A percentile compares a stretch with the other conserved stretches of the same genome.
Conservation (phyloP, 2,329 filamentous ascomycete genomes). For the Ophiostoma australiae region DNA sequence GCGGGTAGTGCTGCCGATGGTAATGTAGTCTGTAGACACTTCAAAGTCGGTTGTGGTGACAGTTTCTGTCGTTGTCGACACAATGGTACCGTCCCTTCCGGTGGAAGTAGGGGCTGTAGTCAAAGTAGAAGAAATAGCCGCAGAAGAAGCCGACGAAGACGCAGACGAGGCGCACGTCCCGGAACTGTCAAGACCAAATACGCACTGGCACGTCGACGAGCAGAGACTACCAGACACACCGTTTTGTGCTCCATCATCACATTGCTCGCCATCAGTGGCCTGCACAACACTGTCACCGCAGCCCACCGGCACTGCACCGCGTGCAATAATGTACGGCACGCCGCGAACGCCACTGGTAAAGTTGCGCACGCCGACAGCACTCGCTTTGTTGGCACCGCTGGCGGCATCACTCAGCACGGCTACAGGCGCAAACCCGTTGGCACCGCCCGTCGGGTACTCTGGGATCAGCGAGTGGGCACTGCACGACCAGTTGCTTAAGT, state of each 20-base stretch:
- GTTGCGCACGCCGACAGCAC: conserved; percentile 32
- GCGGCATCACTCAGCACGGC: conserved; percentile 37
- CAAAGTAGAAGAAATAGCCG: not conserved
- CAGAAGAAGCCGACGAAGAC: not conserved
- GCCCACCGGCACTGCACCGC: conserved; percentile 39
- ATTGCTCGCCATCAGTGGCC: conserved; percentile 36
- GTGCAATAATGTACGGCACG: conserved; percentile 42
- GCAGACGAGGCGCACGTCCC: not conserved
- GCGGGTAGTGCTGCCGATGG: not conserved
- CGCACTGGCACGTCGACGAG: conserved; percentile 38
- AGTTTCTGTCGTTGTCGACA: conserved; percentile 13
- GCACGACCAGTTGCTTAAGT: conserved; percentile 41
- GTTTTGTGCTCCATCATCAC: conserved; percentile 37
- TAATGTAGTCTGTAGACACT: not conserved
- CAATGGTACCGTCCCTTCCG: not conserved
- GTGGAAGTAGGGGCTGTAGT: not conserved
- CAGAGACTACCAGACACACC: conserved; percentile 35
- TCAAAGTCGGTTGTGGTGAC: not conserved
- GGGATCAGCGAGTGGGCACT: conserved; percentile 42
- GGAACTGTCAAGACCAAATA: conserved; percentile 20
- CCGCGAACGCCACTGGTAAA: conserved; percentile 38
- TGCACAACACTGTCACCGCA: conserved; percentile 38
- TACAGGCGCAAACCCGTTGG: conserved; percentile 38
- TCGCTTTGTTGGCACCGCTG: conserved; percentile 28
- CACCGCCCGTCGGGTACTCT: conserved; percentile 35